Base-by-base conservation (phyloP, 345 rosid species). In the Turritis glabra region DNA sequence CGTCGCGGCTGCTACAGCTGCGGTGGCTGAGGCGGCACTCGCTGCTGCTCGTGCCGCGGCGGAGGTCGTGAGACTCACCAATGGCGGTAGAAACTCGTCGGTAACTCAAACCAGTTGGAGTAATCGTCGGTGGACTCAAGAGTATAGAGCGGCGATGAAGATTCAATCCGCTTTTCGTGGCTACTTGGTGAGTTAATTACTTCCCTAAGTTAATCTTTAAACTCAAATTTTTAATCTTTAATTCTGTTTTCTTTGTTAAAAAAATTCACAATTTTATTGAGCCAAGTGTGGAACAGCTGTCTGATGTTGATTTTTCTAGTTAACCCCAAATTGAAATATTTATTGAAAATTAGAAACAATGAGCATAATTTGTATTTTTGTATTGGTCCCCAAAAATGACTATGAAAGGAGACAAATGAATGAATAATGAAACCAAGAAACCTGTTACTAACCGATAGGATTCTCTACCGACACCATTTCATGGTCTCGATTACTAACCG, bases 21-120 rank as follows among this genome's bases (percentile, higher is more conserved):
- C 90, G 0, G 98, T 86, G 3, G 97, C 97, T 9, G 93, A 92
- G 74, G 97, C 97, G 0, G 98, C 99, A 0, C 85, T 92, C 3
- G 90, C 93, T 0, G 96, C 98, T 2, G 98, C 97, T 10, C 91
- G 87, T 61, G 98, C 98, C 0, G 99, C 99, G 5, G 96, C 99
- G 0, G 96, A 96, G 78, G 98, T 91, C 1, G 98, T 92, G 15
- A 82, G 96, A 65, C 86, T 96, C 41, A 96, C 98, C 2, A 83
- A 85, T 35, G 69, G 67, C 1, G 48, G 62, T 11, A 73, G 71
- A 40, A 63, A 26, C 7, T 52, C 82, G 9, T 67, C 71, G 32
- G 65, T 43, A 7, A 52, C 54, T 8, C 71, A 78, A 73, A 52
- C 32, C 22, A 63, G 74, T 19, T 60, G 63, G 57, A 52, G 79